phyloP scores from a whole-genome alignment of 257 asterid species.

The Capsicum baccatum region DNA sequence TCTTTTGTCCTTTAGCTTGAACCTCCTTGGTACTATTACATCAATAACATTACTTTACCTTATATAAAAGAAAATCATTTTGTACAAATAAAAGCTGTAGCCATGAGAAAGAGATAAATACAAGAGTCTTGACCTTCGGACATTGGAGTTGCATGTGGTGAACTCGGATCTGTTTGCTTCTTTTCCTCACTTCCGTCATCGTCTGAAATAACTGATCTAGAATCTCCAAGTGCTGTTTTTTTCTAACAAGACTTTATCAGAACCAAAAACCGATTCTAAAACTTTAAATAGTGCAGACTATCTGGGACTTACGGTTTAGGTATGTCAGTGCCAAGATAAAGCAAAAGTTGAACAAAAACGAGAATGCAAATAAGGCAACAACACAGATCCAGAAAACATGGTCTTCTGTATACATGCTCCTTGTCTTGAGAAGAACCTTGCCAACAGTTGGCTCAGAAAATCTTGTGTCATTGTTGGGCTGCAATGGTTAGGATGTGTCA shows the following conservation, averaged over 20 bases:
- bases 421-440: constrained; percentile 76
- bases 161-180: constrained; percentile 37
- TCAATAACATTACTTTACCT: not conserved
- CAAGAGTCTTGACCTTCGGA: constrained; percentile 46
- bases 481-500: constrained; percentile 26
- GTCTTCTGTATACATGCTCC: constrained; percentile 86
- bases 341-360: constrained; percentile 73
- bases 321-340: constrained; percentile 74
- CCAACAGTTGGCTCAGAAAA: constrained; percentile 81
- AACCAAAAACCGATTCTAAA: constrained; percentile 13
- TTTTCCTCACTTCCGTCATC: constrained; percentile 47
- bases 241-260: constrained; percentile 32
- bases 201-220: constrained; percentile 57
- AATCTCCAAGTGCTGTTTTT: constrained; percentile 72
- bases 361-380: constrained; percentile 78
- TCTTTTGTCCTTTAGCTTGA: not conserved
- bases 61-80: not conserved
- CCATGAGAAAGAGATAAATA: not conserved
- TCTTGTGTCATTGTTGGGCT: constrained; percentile 65
- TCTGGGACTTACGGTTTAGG: constrained; percentile 63
- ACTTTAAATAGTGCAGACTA: not conserved
- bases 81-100: not conserved
- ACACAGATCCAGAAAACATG: constrained; percentile 84
- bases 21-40: constrained; percentile 3
- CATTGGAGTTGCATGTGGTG: constrained; percentile 43